Percentiles rank a stretch among this genome's conserved stretches.
Evolutionary conservation across 2,329 filamentous ascomycete genomes (phyloP).

Genomic region (Neoascochyta sp.): DNA sequence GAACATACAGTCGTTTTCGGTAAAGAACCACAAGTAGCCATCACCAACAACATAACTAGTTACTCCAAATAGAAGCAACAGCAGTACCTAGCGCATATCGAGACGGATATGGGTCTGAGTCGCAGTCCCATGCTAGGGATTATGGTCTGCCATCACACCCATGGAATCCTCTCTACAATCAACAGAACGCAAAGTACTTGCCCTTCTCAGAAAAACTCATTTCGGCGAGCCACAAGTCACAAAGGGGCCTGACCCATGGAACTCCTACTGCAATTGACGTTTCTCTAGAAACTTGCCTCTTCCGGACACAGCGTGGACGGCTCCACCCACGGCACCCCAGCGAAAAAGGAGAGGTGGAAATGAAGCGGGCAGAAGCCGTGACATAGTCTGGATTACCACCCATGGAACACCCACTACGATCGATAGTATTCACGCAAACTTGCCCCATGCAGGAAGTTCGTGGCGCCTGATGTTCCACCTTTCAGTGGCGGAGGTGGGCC

Average conservation of each 20-base stretch:
- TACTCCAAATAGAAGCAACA: too few species aligned
- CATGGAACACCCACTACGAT: neutral
- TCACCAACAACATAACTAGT: neutral
- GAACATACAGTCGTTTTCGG: conserved; percentile 13
- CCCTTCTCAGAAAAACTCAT: too few species aligned
- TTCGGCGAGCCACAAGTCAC: too few species aligned
- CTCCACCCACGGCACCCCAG: too few species aligned
- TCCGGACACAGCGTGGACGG: too few species aligned
- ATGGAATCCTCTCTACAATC: neutral
- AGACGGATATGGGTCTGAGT: too few species aligned
- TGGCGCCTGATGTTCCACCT: neutral
- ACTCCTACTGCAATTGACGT: neutral
- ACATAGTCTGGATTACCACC: too few species aligned
- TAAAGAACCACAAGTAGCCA: neutral
- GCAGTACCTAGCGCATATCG: too few species aligned
- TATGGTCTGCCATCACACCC: neutral
- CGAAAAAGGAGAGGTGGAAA: too few species aligned
- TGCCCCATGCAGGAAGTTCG: neutral
- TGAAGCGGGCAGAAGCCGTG: neutral
- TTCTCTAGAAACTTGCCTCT: neutral
- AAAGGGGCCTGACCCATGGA: too few species aligned
- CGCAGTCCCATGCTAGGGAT: too few species aligned
- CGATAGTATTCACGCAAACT: neutral
- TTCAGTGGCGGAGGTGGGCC: too few species aligned
- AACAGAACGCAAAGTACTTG: neutral